A percentile compares a stretch with the other conserved stretches of the same genome.
Evolutionary conservation across 1,284 basidiomycete species (phyloP).

Genomic region (Moesziomyces sp.): DNA sequence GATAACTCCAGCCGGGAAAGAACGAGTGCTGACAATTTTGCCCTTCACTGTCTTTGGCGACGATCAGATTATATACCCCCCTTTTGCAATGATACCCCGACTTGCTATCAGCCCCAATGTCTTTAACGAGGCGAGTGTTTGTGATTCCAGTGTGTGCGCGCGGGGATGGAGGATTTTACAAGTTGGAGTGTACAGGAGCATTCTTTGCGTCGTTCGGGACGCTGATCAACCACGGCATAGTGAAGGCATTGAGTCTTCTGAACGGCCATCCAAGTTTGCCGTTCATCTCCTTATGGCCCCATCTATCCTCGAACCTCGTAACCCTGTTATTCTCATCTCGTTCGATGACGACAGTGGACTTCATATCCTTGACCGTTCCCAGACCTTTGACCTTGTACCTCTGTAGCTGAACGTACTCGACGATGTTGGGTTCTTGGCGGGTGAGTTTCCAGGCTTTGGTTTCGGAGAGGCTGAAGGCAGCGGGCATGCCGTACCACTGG

Average conservation of each 20-base stretch:
- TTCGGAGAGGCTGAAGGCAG: slow-evolving; percentile 72
- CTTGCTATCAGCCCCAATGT: background rate
- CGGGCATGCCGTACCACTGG: slow-evolving; percentile 77
- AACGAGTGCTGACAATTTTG: too few relatives aligned
- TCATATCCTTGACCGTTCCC: slow-evolving; percentile 72
- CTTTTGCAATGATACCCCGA: background rate
- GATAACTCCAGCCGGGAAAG: too few relatives aligned
- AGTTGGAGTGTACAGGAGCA: background rate
- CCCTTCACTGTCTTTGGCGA: too few relatives aligned
- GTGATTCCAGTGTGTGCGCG: background rate
- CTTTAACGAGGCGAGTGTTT: background rate
- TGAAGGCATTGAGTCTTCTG: slow-evolving; percentile 30
- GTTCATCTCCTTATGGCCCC: slow-evolving; percentile 68
- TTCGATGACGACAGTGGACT: slow-evolving; percentile 75
- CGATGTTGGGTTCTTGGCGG: slow-evolving; percentile 71
- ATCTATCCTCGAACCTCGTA: slow-evolving; percentile 74
- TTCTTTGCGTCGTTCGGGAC: slow-evolving; percentile 25
- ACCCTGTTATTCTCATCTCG: slow-evolving; percentile 76
- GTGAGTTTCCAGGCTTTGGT: slow-evolving; percentile 73
- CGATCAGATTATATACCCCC: too few relatives aligned
- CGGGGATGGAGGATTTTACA: background rate
- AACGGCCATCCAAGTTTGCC: slow-evolving; percentile 26
- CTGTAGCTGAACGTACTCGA: slow-evolving; percentile 75
- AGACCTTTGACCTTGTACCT: slow-evolving; percentile 71
- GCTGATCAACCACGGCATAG: slow-evolving; percentile 17